These are phyloP conservation scores for Candida vartiovaarae DNA, from an alignment of 805 yeast species.

Conservation along the genomic window DNA sequence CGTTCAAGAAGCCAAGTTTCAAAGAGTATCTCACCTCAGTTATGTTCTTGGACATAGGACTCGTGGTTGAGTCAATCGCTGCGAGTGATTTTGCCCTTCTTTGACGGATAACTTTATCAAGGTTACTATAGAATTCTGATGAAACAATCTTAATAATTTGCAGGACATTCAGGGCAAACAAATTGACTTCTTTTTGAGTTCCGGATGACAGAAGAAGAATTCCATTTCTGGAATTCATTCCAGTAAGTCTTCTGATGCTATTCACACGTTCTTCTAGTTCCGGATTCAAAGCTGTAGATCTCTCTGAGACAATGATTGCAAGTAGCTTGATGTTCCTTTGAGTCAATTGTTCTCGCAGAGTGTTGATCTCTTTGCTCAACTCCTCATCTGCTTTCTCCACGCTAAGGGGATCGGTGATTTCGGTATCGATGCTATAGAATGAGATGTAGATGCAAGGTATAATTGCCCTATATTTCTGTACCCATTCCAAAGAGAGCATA, in stretches of 20 bases:
- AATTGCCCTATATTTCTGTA: conserved; percentile 40
- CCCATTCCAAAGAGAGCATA: conserved; percentile 41
- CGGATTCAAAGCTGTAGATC: conserved; percentile 23
- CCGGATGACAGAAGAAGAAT: conserved; percentile 33
- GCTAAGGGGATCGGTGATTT: conserved; percentile 20
- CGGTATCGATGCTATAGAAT: conserved; percentile 34
- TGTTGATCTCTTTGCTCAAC: conserved; percentile 31
- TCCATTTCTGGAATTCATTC: conserved; percentile 38
- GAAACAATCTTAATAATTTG: conserved; percentile 34
- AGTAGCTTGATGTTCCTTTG: conserved; percentile 28
- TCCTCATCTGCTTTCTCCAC: conserved; percentile 24
- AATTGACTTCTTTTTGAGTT: conserved; percentile 32
- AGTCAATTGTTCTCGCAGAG: conserved; percentile 26
- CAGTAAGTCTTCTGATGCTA: conserved; percentile 34
- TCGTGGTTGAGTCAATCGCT: neutral
- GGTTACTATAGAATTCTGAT: conserved; percentile 35
- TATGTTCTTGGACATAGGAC: conserved; percentile 4
- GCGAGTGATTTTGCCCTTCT: conserved; percentile 26
- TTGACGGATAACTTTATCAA: conserved; percentile 35
- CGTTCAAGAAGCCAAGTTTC: conserved; percentile 44
- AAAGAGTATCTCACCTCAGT: conserved; percentile 38
- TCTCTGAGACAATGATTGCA: conserved; percentile 28
- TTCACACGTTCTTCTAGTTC: conserved; percentile 30
- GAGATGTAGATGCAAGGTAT: conserved; percentile 43
- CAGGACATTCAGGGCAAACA: conserved; percentile 32